Conservation (phyloP, 1,284 basidiomycete species). For the Ceratobasidium sp. region DNA sequence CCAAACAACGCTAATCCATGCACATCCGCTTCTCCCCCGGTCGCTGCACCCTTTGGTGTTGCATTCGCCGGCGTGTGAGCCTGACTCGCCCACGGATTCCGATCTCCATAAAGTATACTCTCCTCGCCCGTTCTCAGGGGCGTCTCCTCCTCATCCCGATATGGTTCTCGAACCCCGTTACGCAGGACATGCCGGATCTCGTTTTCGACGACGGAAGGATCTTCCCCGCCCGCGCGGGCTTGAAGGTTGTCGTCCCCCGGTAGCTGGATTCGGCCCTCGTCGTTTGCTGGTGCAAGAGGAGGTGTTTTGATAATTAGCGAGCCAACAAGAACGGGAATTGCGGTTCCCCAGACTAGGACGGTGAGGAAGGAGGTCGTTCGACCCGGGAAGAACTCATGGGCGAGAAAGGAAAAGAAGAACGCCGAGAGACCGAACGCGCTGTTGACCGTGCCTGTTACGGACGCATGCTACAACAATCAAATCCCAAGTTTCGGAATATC, state of each 20-base stretch:
- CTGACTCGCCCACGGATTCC: slow-evolving; percentile 40
- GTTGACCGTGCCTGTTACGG: slow-evolving; percentile 75
- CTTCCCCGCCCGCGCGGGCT: slow-evolving; percentile 4
- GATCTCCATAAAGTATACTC: slow-evolving; percentile 26
- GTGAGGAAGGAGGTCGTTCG: slow-evolving; percentile 73
- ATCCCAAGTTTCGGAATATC: background rate
- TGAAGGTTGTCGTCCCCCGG: slow-evolving; percentile 11
- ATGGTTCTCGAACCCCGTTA: background rate
- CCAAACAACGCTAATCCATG: slow-evolving; percentile 59
- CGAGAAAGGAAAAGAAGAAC: slow-evolving; percentile 75
- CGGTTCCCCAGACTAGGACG: slow-evolving; percentile 71
- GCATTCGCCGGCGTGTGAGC: slow-evolving; percentile 11
- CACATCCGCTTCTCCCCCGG: slow-evolving; percentile 52
- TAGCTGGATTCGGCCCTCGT: slow-evolving; percentile 16
- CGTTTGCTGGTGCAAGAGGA: background rate
- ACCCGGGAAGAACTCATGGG: slow-evolving; percentile 70
- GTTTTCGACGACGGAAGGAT: background rate
- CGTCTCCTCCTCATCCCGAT: slow-evolving; percentile 5
- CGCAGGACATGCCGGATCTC: background rate
- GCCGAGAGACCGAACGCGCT: slow-evolving; percentile 86
- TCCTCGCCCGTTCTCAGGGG: slow-evolving; percentile 29
- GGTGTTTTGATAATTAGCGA: slow-evolving; percentile 64
- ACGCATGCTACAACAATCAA: slow-evolving; percentile 61
- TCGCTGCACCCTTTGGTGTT: background rate
- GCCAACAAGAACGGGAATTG: slow-evolving; percentile 71